These are phyloP conservation scores for Dimocarpus longan DNA, from an alignment of 345 rosid genomes.

Conservation along the genomic window DNA sequence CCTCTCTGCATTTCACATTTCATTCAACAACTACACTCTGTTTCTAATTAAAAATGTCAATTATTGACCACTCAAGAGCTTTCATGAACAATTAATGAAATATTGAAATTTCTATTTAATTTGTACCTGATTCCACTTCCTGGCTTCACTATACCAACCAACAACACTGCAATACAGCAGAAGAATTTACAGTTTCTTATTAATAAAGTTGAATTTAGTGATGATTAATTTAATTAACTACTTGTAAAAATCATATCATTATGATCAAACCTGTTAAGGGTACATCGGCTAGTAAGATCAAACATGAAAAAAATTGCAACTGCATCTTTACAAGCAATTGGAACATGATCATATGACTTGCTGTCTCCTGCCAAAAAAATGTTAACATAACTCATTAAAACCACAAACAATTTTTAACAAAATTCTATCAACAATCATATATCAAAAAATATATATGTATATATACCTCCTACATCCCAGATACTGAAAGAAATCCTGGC, in stretches of 20 bases:
- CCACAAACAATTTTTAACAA: not conserved
- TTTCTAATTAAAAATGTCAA: not conserved
- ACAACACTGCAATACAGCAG: conserved; percentile 53
- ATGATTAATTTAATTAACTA: too few species aligned
- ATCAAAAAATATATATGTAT: not conserved
- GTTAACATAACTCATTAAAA: not conserved
- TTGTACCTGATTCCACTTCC: conserved; percentile 96
- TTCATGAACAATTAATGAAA: not conserved
- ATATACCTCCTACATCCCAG: conserved; percentile 94
- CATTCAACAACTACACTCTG: not conserved
- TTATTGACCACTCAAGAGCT: not conserved
- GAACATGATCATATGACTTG: conserved; percentile 72
- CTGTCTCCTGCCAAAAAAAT: conserved; percentile 52
- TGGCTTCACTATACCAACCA: conserved; percentile 83
- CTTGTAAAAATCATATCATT: not conserved
- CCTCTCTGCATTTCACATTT: not conserved
- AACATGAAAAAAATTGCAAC: conserved; percentile 97
- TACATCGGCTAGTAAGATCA: conserved; percentile 95
- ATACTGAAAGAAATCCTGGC: conserved; percentile 85
- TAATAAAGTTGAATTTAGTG: not conserved
- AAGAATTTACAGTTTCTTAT: not conserved
- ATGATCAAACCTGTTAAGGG: conserved; percentile 70
- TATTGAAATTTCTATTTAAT: not conserved
- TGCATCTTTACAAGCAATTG: conserved; percentile 94
- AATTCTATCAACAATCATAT: not conserved